phyloP scores from a whole-genome alignment of 352 stramenopile species.

The Phytophthora chlamydospora region DNA sequence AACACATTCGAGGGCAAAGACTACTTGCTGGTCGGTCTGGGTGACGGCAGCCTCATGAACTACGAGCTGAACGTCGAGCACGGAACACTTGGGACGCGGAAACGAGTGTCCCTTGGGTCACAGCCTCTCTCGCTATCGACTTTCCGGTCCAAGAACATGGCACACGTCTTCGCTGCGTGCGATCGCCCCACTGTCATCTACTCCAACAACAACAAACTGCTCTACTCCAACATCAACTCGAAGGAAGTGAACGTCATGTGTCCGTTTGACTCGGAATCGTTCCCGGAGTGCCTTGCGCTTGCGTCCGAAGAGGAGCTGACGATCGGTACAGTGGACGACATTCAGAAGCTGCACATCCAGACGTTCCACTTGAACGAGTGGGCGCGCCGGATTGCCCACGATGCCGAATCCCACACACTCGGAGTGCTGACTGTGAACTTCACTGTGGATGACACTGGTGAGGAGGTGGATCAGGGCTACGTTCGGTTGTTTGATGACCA shows the following conservation, averaged over 20 bases:
- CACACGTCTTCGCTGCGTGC: conserved; percentile 96
- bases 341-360: conserved; percentile 99
- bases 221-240: conserved; percentile 96
- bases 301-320: conserved; percentile 95
- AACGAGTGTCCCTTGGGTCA: conserved; percentile 95
- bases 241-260: conserved; percentile 95
- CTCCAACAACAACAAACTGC: conserved; percentile 94
- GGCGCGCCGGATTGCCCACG: conserved; percentile 92
- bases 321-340: conserved; percentile 98
- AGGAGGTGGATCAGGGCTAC: conserved; percentile 90
- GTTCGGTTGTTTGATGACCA: conserved; percentile 97
- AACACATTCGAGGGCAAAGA: conserved; percentile 85
- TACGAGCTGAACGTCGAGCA: conserved; percentile 79
- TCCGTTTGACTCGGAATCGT: conserved; percentile 91
- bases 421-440: conserved; percentile 86
- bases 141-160: conserved; percentile 93
- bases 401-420: conserved; percentile 78
- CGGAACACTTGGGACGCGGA: conserved; percentile 72
- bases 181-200: conserved; percentile 98
- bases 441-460: conserved; percentile 78
- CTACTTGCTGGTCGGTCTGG: conserved; percentile 97
- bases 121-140: conserved; percentile 94
- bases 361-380: conserved; percentile 95
- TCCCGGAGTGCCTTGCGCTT: conserved; percentile 96
- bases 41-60: conserved; percentile 95